Base-by-base conservation (phyloP, 345 rosid species). In the Toxicodendron radicans region DNA sequence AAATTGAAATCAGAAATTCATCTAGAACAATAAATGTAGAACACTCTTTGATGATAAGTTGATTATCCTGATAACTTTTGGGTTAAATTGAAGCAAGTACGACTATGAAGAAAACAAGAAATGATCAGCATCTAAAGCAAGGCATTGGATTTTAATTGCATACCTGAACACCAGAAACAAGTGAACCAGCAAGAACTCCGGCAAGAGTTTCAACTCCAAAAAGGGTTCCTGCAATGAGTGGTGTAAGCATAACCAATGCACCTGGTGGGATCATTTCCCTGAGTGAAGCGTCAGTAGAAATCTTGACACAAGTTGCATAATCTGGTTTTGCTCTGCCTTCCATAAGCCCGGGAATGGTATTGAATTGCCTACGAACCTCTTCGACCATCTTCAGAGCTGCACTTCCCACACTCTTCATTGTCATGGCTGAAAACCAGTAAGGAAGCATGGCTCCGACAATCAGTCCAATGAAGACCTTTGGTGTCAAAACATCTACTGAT, bases 381-480 rank as follows among this genome's bases (percentile, higher is more conserved):
- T 90, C 91, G 0, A 90, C 91, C 95, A 90, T 90, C 74, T 90
- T 88, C 43, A 90, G 85, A 16, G 91, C 92, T 38, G 88, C 85
- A 65, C 83, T 90, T 63, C 95, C 95, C 3, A 90, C 92, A 16
- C 92, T 88, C 82, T 90, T 90, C 95, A 90, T 88, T 71, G 92
- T 87, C 92, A 83, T 83, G 75, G 95, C 87, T 0, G 92, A 90
- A 75, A 88, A 88, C 92, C 95, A 84, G 85, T 80, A 90, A 0
- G 90, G 95, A 54, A 90, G 95, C 95, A 88, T 88, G 27, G 95
- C 95, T 20, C 92, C 95, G 3, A 87, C 88, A 9, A 88, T 65
- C 57, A 88, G 80, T 27, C 91, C 92, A 0, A 88, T 83, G 82
- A 90, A 88, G 61, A 84, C 92, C 83, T 88, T 90, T 5, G 95